Evolutionary conservation across 768 basidiomycete species (phyloP), one percentile per base, ranked within the genome.

Genomic region (Xanthoconium purpureum): DNA sequence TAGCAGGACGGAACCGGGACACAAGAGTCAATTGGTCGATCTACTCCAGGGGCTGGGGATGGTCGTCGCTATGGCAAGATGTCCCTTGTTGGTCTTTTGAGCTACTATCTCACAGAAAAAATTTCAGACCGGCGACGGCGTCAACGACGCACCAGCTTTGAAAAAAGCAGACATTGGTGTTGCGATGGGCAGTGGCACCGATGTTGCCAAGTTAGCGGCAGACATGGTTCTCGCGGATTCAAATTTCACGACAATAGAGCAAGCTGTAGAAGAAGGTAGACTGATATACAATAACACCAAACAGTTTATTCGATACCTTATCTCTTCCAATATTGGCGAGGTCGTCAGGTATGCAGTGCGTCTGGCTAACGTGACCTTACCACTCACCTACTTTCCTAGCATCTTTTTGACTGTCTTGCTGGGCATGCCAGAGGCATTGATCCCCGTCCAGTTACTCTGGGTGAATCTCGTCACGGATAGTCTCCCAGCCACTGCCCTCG

Each of bases 261-360:
- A 85, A 63, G 96, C 96, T 9, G 94, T 99, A 44, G 96, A 98
- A 73, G 96, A 99, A 76, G 96, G 96, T 64, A 80, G 96, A 73
- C 80, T 96, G 55, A 99, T 98, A 67, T 98, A 98, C 75, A 98
- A 98, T 76, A 99, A 99, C 75, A 98, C 95, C 44, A 99, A 99
- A 76, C 96, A 98, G 71, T 99, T 99, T 74, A 98, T 99, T 73
- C 89, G 96, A 66, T 99, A 98, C 77, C 87, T 99, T 68, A 98
- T 92, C 74, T 97, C 94, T 32, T 94, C 92, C 56, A 98, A 97
- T 78, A 97, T 97, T 69, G 95, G 95, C 53, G 95, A 97, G 73
- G 95, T 96, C 62, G 93, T 96, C 74, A 90, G 85, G 75, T 76
- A 63, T 39, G 66, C 17, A n/a, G n/a, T 14, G 30, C 4, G 17